A percentile compares a stretch with the other conserved stretches of the same genome.
Conservation (phyloP, 768 basidiomycete species). For the Cystofilobasidium bisporidii region DNA sequence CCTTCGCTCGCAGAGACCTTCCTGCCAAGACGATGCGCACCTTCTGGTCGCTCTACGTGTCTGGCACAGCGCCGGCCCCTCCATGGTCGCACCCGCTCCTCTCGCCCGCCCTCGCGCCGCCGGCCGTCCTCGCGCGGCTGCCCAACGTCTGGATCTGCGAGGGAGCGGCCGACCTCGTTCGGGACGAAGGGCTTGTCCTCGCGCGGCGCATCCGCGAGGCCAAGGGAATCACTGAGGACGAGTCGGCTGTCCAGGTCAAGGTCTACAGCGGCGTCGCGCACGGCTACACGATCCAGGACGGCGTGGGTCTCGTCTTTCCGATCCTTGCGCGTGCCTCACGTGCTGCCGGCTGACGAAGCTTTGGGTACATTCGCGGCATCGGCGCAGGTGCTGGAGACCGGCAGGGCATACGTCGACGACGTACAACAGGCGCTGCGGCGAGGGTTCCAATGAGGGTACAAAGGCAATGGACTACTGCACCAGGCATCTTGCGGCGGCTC, state of each 20-base stretch:
- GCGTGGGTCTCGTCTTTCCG: neutral
- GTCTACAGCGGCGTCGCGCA: conserved; percentile 4
- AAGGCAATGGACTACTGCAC: too few species aligned
- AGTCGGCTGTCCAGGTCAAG: neutral
- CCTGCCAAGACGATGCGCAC: conserved; percentile 2
- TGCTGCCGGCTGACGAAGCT: too few species aligned
- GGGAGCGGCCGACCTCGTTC: conserved; percentile 4
- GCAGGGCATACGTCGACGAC: conserved; percentile 1
- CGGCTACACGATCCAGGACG: conserved; percentile 15
- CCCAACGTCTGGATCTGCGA: conserved; percentile 2
- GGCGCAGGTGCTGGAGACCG: neutral
- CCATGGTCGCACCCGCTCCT: neutral
- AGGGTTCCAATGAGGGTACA: too few species aligned
- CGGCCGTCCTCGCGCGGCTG: neutral
- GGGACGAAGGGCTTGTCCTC: conserved; percentile 9
- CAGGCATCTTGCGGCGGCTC: too few species aligned
- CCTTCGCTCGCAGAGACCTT: neutral
- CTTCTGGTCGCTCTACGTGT: conserved; percentile 4
- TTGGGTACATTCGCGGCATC: too few species aligned
- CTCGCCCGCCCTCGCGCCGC: conserved; percentile 5
- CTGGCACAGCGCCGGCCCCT: neutral
- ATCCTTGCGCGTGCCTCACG: neutral
- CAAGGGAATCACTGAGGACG: neutral
- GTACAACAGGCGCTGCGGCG: neutral
- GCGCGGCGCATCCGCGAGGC: conserved; percentile 2